These are phyloP conservation scores for Phytophthora meadii DNA, from an alignment of 352 stramenopile species.

Conservation along the genomic window DNA sequence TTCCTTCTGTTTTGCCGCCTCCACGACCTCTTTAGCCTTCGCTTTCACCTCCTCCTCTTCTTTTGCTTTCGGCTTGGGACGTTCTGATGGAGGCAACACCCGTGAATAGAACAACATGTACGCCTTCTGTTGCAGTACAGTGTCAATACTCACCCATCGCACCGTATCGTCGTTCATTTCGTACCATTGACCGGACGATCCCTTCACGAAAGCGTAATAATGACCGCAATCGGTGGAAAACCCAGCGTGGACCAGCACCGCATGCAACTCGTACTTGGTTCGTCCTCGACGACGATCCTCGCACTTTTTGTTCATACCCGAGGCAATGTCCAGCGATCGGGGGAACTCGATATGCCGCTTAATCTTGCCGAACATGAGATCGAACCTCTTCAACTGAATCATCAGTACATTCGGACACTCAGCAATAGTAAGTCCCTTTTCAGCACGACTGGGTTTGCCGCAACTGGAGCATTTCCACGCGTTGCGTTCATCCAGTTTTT, in stretches of 20 bases:
- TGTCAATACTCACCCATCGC: slow-evolving; percentile 87
- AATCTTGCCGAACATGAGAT: slow-evolving; percentile 89
- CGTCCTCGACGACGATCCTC: slow-evolving; percentile 58
- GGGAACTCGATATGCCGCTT: slow-evolving; percentile 88
- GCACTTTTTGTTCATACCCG: slow-evolving; percentile 60
- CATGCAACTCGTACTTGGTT: slow-evolving; percentile 79
- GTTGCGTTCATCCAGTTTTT: slow-evolving; percentile 87
- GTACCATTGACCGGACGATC: slow-evolving; percentile 90
- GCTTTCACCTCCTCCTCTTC: slow-evolving; percentile 33
- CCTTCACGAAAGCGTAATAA: slow-evolving; percentile 92
- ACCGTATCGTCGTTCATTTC: slow-evolving; percentile 93
- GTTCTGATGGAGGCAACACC: slow-evolving; percentile 58
- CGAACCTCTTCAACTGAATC: slow-evolving; percentile 92
- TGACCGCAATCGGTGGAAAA: slow-evolving; percentile 91
- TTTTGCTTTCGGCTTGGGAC: slow-evolving; percentile 40
- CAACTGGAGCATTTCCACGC: slow-evolving; percentile 89
- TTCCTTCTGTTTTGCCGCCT: slow-evolving; percentile 5
- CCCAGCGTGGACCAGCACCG: slow-evolving; percentile 88
- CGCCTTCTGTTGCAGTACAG: slow-evolving; percentile 86
- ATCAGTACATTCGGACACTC: slow-evolving; percentile 87
- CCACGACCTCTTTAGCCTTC: slow-evolving; percentile 30
- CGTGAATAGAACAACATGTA: slow-evolving; percentile 94
- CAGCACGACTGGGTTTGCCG: slow-evolving; percentile 73
- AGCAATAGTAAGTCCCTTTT: slow-evolving; percentile 87
- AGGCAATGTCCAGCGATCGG: slow-evolving; percentile 67